Base-by-base conservation (phyloP, 768 basidiomycete genomes). In the Cyclocybe cylindracea region DNA sequence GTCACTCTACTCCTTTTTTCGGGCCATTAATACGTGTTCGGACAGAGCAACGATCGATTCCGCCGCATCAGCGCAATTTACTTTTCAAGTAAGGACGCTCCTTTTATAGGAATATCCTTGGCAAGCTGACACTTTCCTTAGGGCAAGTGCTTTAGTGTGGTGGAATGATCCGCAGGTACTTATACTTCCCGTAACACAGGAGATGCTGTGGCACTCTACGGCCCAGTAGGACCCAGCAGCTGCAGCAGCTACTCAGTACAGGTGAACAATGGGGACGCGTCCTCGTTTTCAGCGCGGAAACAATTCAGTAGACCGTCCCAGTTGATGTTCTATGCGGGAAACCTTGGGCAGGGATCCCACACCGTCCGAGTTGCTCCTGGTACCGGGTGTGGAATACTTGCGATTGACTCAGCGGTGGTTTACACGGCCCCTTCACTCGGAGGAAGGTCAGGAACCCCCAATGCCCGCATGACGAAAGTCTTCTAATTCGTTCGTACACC, bases 371-470 rank as follows among this genome's bases (percentile, higher is more conserved):
- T 57, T 13, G 40, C 38, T 10, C 37, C 46, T 5, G 18, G 24
- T 19, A 39, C 37, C 6, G 29, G 24, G 2, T 24, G 39, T 14
- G 56, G 56, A 24, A 42, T 48, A 9, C 55, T 61, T 2, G 54
- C 51, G 16, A 51, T 61, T 7, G 60, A 61, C 35, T 61, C 49
- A 46, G 57, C 57, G 4, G 50, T 53, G 35, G 52, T 58, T 3
- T 61, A 58, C 43, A 51, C 57, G 10, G 46, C 60, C 5, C 57
- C 54, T 4, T 61, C 60, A 6, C 42, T 61, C 31, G 60, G 60
- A 53, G 24, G 24, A 24, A 24, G 24, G 24, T 24, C 24, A 24
- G 24, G 5, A 24, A 2, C 2, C 24, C 24, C 24, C 24, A 24
- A 24, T 24, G 24, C 24, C 3, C 24, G 24, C 24, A 24, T 24